phyloP scores from a whole-genome alignment of 495 filamentous ascomycete species.

The Xylaria venustula region DNA sequence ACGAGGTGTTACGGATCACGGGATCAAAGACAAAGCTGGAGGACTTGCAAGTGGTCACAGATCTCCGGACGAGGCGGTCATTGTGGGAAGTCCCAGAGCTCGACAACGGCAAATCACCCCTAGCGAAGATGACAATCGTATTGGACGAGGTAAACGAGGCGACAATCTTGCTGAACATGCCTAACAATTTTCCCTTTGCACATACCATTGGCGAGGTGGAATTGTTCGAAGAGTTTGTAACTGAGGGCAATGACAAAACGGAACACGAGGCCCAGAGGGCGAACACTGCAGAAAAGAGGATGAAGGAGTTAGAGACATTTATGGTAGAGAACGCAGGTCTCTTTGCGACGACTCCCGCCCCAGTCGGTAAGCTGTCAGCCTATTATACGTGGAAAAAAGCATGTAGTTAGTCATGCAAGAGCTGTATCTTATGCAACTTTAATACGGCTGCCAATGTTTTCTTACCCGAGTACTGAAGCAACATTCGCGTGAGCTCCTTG shows the following conservation, averaged over 20 bases:
- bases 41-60: slow-evolving; percentile 13
- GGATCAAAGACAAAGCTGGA: slow-evolving; percentile 7
- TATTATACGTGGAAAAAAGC: slow-evolving; percentile 15
- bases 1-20: slow-evolving; percentile 16
- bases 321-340: slow-evolving; percentile 11
- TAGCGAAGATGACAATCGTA: slow-evolving; percentile 17
- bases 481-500: too few relatives aligned
- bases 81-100: slow-evolving; percentile 13
- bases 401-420: neutral
- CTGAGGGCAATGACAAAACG: slow-evolving; percentile 10
- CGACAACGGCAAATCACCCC: neutral
- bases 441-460: too few relatives aligned
- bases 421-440: too few relatives aligned
- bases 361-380: slow-evolving; percentile 16
- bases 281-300: slow-evolving; percentile 11
- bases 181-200: slow-evolving; percentile 1
- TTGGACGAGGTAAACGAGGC: slow-evolving; percentile 18
- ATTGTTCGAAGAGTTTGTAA: slow-evolving; percentile 13
- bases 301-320: slow-evolving; percentile 16
- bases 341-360: slow-evolving; percentile 12
- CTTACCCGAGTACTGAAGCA: too few relatives aligned
- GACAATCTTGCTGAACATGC: neutral
- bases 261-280: slow-evolving; percentile 14
- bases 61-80: slow-evolving; percentile 10
- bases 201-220: slow-evolving; percentile 20